phyloP scores from a whole-genome alignment of 768 basidiomycete species.

The Psilocybe cubensis region DNA sequence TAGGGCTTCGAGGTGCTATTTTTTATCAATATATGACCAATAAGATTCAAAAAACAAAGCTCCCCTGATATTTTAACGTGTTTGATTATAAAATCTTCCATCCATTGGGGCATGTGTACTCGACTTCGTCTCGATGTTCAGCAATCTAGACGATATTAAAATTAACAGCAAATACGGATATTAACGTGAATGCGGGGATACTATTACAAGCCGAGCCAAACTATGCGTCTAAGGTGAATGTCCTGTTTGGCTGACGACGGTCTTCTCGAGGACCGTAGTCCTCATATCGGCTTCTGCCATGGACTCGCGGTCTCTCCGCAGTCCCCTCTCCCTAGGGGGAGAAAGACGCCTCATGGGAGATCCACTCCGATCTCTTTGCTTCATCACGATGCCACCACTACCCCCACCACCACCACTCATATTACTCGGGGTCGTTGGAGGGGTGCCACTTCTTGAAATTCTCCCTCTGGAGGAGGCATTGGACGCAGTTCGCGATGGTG shows the following conservation, averaged over 20 bases:
- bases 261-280: slow-evolving; percentile 19
- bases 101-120: background rate
- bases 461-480: slow-evolving; percentile 27
- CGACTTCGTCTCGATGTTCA: background rate
- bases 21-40: too few species aligned
- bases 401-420: slow-evolving; percentile 10
- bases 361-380: slow-evolving; percentile 31
- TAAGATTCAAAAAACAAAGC: too few species aligned
- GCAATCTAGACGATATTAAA: background rate
- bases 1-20: too few species aligned
- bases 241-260: slow-evolving; percentile 3
- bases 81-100: too few species aligned
- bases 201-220: background rate
- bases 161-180: too few species aligned
- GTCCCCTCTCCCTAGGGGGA: slow-evolving; percentile 6
- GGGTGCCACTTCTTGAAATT: slow-evolving; percentile 39
- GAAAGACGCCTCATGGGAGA: slow-evolving; percentile 15
- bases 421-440: slow-evolving; percentile 25
- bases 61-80: too few species aligned
- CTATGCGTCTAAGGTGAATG: background rate
- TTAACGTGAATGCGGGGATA: background rate
- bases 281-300: slow-evolving; percentile 20
- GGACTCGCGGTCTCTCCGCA: slow-evolving; percentile 19
- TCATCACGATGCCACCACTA: slow-evolving; percentile 29
- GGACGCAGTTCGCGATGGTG: slow-evolving; percentile 30